Base-by-base conservation (phyloP, 1,284 basidiomycete species). In the Rhodotorula glutinis region DNA sequence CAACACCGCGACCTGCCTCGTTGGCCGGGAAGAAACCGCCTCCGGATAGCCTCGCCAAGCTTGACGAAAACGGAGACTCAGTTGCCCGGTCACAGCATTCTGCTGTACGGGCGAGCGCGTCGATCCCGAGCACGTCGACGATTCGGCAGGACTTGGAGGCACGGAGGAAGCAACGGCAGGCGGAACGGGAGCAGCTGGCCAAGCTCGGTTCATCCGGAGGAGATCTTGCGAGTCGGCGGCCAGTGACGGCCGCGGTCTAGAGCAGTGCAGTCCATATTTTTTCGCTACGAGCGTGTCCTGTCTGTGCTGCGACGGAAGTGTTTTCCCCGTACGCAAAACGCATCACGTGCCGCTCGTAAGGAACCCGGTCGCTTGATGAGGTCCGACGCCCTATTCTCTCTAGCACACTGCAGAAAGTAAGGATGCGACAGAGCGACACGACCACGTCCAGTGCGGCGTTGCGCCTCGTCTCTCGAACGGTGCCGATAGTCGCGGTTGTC, bases 11-110 rank as follows among this genome's bases (percentile, higher is more conserved):
- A 2, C 7, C 57, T 1, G 53, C 57, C 0, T 64, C 63, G 7
- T 41, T 68, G 17, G 66, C 66, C 13, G 66, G 62, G 27, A 68
- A 68, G 40, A 56, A 49, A 13, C 60, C 46, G 40, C 51, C 59
- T 2, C 43, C 23, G 3, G 21, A 38, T 11, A 38, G 33, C 33
- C 33, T 38, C 33, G 33, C 11, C 33, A 38, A 11, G 33, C 33
- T 11, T 11, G 33, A 5, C 11, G 7, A 38, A 11, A 11, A 11
- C 33, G 33, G 11, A 5, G 33, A 38, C n/a, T n/a, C n/a, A n/a
- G n/a, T n/a, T n/a, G n/a, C n/a, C n/a, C n/a, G n/a, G n/a, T n/a
- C n/a, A n/a, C n/a, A n/a, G n/a, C n/a, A n/a, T n/a, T n/a, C n/a
- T n/a, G n/a, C 33, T 38, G 33, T 11, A 11, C 33, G 33, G 11